Conservation (phyloP, 805 yeast genomes). For the Ogataea haglerorum region DNA sequence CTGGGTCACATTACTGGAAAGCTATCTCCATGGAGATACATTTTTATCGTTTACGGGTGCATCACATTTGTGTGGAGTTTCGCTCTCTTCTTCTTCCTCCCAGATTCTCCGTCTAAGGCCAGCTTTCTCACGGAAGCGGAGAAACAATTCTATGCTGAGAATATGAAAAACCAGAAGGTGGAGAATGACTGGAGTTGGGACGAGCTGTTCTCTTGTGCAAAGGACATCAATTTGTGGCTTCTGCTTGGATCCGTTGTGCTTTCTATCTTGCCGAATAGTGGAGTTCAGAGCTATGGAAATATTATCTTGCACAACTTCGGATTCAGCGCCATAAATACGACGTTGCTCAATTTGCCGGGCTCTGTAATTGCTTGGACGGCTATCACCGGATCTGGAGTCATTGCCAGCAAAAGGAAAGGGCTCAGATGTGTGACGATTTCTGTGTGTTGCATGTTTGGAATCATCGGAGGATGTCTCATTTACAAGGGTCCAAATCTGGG, state of each 20-base stretch:
- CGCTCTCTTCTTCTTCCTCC: constrained; percentile 32
- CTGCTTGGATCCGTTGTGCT: constrained; percentile 42
- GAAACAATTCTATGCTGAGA: constrained; percentile 44
- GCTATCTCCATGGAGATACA: constrained; percentile 56
- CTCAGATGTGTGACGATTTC: constrained; percentile 33
- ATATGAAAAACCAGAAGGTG: constrained; percentile 55
- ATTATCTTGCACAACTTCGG: constrained; percentile 38
- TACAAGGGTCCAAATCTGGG: constrained; percentile 26
- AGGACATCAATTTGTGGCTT: constrained; percentile 49
- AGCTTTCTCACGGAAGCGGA: constrained; percentile 43
- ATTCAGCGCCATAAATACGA: constrained; percentile 29
- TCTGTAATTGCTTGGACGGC: constrained; percentile 36
- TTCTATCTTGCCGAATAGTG: constrained; percentile 44
- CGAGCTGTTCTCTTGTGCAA: constrained; percentile 50
- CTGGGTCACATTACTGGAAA: constrained; percentile 38
- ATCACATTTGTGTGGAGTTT: constrained; percentile 42
- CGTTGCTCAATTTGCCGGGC: constrained; percentile 37
- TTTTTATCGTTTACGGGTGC: constrained; percentile 59
- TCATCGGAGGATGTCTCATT: constrained; percentile 30
- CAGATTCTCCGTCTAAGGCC: constrained; percentile 46
- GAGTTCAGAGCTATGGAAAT: constrained; percentile 44
- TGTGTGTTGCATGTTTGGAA: constrained; percentile 20
- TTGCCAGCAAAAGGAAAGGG: constrained; percentile 28
- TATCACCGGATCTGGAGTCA: constrained; percentile 25
- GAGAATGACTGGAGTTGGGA: constrained; percentile 49